phyloP scores from a whole-genome alignment of 2,329 filamentous ascomycete species.

The Ceratocystis alfenasii region DNA sequence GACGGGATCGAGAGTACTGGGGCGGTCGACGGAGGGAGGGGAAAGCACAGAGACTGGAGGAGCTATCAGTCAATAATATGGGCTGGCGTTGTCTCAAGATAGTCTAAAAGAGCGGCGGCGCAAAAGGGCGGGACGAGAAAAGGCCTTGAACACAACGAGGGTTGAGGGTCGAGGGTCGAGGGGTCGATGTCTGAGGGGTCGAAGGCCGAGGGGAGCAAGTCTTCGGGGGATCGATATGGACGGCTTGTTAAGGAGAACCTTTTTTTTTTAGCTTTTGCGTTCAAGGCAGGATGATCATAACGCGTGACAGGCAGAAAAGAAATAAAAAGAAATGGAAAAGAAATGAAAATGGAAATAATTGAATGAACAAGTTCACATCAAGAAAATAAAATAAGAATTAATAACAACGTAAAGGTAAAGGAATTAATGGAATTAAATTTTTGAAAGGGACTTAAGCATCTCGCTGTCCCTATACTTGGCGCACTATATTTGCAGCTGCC shows the following conservation, averaged over 20 bases:
- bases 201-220: neutral
- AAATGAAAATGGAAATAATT: neutral
- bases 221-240: neutral
- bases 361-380: neutral
- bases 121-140: no score
- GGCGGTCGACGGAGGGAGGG: neutral
- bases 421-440: neutral
- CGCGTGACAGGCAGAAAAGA: slow-evolving; percentile 6
- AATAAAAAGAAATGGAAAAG: slow-evolving; percentile 1
- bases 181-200: no score
- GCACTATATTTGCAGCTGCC: no score
- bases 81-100: no score
- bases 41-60: neutral
- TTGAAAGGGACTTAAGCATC: neutral
- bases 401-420: neutral
- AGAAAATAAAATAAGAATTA: slow-evolving; percentile 15
- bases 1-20: neutral
- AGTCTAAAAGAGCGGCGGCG: no score
- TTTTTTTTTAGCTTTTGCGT: neutral
- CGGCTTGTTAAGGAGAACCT: no score
- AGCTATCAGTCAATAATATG: neutral
- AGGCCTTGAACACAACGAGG: no score
- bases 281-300: slow-evolving; percentile 10
- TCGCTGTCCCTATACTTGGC: no score
- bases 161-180: no score